A percentile compares a stretch with the other conserved stretches of the same genome.
These are phyloP conservation scores for Barnettozyma californica DNA, from an alignment of 805 yeast species.

Conservation along the genomic window DNA sequence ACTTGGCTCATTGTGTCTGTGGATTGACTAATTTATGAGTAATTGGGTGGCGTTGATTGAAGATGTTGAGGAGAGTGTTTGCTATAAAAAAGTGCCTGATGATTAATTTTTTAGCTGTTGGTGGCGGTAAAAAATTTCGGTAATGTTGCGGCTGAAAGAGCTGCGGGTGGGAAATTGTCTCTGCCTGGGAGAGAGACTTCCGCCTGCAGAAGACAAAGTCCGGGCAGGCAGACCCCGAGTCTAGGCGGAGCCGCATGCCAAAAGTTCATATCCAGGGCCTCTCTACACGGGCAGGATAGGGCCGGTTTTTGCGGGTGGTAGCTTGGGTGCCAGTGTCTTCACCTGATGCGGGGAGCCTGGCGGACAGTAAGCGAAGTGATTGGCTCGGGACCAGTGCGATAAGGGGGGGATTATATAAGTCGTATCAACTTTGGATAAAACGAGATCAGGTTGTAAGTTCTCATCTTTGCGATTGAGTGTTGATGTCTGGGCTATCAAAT, in stretches of 20 bases:
- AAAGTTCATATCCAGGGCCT: too few species aligned
- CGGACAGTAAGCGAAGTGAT: not conserved
- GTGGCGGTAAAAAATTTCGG: slow-evolving; percentile 1
- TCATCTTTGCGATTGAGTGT: not conserved
- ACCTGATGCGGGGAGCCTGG: not conserved
- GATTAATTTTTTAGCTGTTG: not conserved
- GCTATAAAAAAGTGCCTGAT: not conserved
- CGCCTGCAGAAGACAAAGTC: not conserved
- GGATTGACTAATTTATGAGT: not conserved
- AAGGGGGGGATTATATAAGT: not conserved
- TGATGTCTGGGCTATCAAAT: too few species aligned
- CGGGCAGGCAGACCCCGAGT: not conserved
- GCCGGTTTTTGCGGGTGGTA: not conserved
- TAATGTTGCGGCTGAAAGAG: not conserved
- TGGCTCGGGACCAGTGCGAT: not conserved
- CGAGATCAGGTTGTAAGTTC: not conserved
- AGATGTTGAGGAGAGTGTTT: not conserved
- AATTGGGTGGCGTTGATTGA: not conserved
- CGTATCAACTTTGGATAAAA: not conserved
- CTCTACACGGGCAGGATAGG: not conserved
- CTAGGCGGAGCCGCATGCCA: not conserved
- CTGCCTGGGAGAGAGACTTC: not conserved
- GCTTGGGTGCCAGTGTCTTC: too few species aligned
- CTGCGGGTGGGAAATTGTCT: not conserved
- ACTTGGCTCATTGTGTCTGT: slow-evolving; percentile 12